phyloP scores from a whole-genome alignment of 164 flowering plant genomes.

The Kalanchoe fedtschenkoi region DNA sequence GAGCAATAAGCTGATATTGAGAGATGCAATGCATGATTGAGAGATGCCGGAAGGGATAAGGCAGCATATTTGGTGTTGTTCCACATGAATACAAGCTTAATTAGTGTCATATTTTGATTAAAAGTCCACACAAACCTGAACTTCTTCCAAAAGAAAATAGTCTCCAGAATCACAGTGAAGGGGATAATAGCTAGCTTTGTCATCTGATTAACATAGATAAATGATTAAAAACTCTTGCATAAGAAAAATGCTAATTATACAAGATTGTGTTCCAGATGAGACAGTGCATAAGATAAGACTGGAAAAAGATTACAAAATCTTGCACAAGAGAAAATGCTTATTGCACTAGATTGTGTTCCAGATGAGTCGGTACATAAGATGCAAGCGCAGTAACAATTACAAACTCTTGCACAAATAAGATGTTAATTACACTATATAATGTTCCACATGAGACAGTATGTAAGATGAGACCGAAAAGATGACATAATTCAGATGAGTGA shows the following conservation, averaged over 20 bases:
- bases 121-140: constrained; percentile 77
- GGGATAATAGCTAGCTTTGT: constrained; percentile 93
- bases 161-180: constrained; percentile 85
- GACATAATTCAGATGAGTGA: not conserved
- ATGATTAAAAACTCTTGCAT: not conserved
- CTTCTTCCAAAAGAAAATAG: constrained; percentile 67
- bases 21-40: too few species aligned
- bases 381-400: constrained; percentile 6
- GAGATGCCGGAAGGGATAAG: too few species aligned
- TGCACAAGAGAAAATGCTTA: not conserved
- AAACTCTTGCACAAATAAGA: not conserved
- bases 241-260: not conserved
- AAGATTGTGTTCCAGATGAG: not conserved
- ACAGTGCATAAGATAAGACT: constrained; percentile 43
- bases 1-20: too few species aligned
- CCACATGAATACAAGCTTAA: too few species aligned
- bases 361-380: constrained; percentile 37
- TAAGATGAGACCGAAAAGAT: not conserved
- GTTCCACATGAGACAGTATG: not conserved
- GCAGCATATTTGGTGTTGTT: too few species aligned
- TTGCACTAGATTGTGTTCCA: not conserved
- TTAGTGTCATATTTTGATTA: too few species aligned
- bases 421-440: not conserved
- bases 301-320: not conserved
- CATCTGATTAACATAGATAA: constrained; percentile 44